Evolutionary conservation across 306 rosid genomes (phyloP).

Genomic region (Quercus rubra): DNA sequence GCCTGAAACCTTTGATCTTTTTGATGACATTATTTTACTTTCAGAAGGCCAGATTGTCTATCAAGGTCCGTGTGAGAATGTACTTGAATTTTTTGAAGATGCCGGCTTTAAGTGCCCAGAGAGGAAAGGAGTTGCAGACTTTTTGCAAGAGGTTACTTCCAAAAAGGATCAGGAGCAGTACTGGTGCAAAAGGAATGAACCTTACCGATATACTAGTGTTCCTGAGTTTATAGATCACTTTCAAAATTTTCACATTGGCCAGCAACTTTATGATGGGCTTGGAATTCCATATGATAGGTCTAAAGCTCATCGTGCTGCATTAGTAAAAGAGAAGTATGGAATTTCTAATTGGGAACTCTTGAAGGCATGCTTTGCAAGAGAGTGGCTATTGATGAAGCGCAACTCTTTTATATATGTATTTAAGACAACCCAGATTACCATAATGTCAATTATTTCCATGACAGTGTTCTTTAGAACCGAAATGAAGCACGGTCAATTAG

Average conservation of each 20-base stretch:
- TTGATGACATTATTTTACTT: conserved; percentile 67
- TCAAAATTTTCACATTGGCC: conserved; percentile 33
- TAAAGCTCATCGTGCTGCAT: conserved; percentile 52
- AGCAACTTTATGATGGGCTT: conserved; percentile 38
- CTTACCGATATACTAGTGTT: conserved; percentile 47
- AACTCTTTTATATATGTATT: conserved; percentile 60
- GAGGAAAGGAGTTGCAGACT: conserved; percentile 76
- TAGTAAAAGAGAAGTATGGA: conserved; percentile 60
- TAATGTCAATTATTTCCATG: conserved; percentile 61
- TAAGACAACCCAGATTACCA: conserved; percentile 60
- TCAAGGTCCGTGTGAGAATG: conserved; percentile 65
- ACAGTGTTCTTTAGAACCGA: conserved; percentile 61
- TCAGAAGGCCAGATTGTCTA: conserved; percentile 73
- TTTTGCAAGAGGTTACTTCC: conserved; percentile 77
- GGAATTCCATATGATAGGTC: conserved; percentile 43
- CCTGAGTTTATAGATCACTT: conserved; percentile 45
- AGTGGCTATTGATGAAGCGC: conserved; percentile 65
- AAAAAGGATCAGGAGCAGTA: conserved; percentile 78
- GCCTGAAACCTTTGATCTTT: conserved; percentile 66
- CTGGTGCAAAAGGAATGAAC: conserved; percentile 50
- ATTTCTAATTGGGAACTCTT: conserved; percentile 62
- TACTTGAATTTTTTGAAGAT: conserved; percentile 49
- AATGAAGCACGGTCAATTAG: conserved; percentile 57
- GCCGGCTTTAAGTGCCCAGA: conserved; percentile 72
- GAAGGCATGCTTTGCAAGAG: conserved; percentile 72